Conservation (phyloP, 306 rosid genomes). For the Malus orientalis region DNA sequence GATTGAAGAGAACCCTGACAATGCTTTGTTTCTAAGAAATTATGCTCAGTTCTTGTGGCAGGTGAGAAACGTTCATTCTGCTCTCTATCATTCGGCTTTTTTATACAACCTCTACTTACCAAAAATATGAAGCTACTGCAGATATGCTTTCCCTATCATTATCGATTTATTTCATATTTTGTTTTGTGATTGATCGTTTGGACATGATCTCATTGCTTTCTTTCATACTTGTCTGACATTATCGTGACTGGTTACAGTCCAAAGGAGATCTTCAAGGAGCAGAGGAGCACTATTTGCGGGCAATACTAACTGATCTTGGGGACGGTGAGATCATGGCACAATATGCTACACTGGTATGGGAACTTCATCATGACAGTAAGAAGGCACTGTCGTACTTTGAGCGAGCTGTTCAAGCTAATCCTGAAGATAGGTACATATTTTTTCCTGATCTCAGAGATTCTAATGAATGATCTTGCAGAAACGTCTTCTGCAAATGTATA, state of each 20-base stretch:
- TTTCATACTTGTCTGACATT: background rate
- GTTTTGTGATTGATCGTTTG: background rate
- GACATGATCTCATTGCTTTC: background rate
- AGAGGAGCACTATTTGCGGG: constrained; percentile 49
- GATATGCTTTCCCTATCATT: background rate
- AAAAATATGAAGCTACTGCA: background rate
- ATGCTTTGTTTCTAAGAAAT: constrained; percentile 54
- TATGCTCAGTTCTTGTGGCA: constrained; percentile 64
- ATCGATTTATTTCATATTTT: background rate
- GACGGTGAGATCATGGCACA: constrained; percentile 57
- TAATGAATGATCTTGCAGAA: background rate
- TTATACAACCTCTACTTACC: background rate
- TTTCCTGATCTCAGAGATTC: background rate
- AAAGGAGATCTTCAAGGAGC: constrained; percentile 61
- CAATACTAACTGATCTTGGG: constrained; percentile 50
- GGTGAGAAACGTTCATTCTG: constrained; percentile 33
- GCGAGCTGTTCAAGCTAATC: constrained; percentile 54
- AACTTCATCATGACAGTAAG: constrained; percentile 52
- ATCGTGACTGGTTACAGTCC: constrained; percentile 38
- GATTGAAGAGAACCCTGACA: constrained; percentile 47
- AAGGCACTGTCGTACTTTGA: constrained; percentile 47
- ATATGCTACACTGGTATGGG: constrained; percentile 75
- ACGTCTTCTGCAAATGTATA: too few species aligned
- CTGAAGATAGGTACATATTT: constrained; percentile 48
- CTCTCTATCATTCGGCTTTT: background rate